Base-by-base conservation (phyloP, 345 rosid genomes). In the Viola odorata region DNA sequence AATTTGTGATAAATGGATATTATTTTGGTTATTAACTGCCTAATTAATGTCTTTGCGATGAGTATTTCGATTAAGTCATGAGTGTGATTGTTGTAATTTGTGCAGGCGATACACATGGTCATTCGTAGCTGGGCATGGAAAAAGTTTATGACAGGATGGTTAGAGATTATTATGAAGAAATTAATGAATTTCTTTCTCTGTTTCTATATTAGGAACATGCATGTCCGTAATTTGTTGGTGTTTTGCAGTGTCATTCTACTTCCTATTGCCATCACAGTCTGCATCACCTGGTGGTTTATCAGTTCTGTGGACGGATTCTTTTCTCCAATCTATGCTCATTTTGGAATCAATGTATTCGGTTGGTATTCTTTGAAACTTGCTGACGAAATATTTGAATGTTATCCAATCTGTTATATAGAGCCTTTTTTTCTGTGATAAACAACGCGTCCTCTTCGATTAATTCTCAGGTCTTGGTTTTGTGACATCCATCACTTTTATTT, bases 61-160 rank as follows among this genome's bases (percentile, higher is more conserved):
- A 23, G 2, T 23, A 23, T 23, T 2, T 23, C 2, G 32, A 23
- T 23, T 23, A 23, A 23, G 32, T 23, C 32, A 23, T 2, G 32
- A 23, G 32, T 23, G 32, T 23, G 32, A 23, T 23, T 23, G 32
- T 23, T 59, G 37, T 55, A n/a, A n/a, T n/a, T 36, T 47, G 32
- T 72, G 70, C 79, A 82, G 91, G 83, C 88, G 53, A 53, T 83
- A 53, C 75, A 64, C 68, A 83, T 78, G 75, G 91, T 82, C 16
- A 65, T 80, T 14, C 65, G 86, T 17, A 83, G 91, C 82, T 87
- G 91, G 87, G 87, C 86, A 14, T 81, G 85, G 37, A 84, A 81
- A 66, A 87, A 84, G 75, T 87, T 87, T 14, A 77, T 87, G 84
- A 82, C 86, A 2, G 90, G 95, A 69, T 81, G 90, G 95, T 86